Conservation (phyloP, 495 filamentous ascomycete genomes). For the Tuber calosporum region DNA sequence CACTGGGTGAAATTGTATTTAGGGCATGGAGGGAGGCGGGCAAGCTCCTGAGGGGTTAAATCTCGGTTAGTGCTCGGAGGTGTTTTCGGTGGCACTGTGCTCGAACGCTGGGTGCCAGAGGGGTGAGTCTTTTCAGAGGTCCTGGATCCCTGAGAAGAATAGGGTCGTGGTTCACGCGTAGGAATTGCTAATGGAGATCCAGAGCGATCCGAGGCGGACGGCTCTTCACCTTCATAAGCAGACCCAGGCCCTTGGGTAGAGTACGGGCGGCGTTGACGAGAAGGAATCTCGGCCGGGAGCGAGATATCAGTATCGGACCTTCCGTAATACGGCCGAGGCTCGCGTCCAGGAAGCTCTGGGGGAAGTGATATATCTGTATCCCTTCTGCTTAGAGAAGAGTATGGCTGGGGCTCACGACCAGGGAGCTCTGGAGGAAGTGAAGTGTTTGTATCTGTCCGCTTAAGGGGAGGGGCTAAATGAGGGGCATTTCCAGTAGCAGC, state of each 20-base stretch:
- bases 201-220: background rate
- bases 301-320: background rate
- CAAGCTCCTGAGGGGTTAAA: background rate
- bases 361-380: background rate
- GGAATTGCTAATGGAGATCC: background rate
- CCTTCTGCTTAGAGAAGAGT: background rate
- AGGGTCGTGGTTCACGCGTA: background rate
- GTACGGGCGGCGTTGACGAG: background rate
- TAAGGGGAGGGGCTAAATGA: background rate
- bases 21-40: background rate
- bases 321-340: background rate
- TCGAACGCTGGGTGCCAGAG: background rate
- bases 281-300: background rate
- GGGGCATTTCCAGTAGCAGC: background rate
- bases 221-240: background rate
- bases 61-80: background rate
- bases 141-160: slow-evolving; percentile 3
- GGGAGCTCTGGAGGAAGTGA: background rate
- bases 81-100: background rate
- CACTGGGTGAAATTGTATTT: background rate
- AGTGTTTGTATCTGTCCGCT: background rate
- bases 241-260: background rate
- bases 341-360: background rate
- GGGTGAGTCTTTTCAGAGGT: background rate
- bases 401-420: background rate